These are phyloP conservation scores for Mortierella sp. DNA, from an alignment of 371 early-diverging fungal genomes.

Conservation along the genomic window DNA sequence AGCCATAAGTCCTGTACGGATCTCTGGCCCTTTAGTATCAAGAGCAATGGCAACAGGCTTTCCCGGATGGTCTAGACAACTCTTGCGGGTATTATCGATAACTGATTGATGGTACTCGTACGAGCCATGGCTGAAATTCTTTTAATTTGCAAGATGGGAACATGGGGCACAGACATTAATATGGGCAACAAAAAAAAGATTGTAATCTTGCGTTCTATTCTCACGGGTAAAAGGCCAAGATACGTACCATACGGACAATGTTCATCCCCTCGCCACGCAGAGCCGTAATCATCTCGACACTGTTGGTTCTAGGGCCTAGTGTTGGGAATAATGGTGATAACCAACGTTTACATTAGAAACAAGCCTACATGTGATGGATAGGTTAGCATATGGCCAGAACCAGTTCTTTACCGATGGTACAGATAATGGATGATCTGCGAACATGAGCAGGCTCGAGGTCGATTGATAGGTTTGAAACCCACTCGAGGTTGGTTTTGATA, in stretches of 20 bases:
- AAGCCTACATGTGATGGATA: neutral
- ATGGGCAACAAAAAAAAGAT: neutral
- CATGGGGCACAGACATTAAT: neutral
- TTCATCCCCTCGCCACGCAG: conserved; percentile 94
- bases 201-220: neutral
- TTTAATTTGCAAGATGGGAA: neutral
- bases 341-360: neutral
- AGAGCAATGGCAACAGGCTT: conserved; percentile 87
- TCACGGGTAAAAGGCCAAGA: neutral
- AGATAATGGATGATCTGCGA: conserved; percentile 87
- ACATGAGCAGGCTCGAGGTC: conserved; percentile 69
- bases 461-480: conserved; percentile 79
- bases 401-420: conserved; percentile 78
- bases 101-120: conserved; percentile 92
- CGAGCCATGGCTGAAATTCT: conserved; percentile 93
- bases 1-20: conserved; percentile 83
- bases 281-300: conserved; percentile 83
- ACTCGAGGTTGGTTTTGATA: conserved; percentile 71
- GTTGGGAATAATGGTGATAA: conserved; percentile 14
- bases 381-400: neutral
- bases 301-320: conserved; percentile 78
- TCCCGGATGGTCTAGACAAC: conserved; percentile 63
- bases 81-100: conserved; percentile 81
- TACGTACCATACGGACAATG: conserved; percentile 85
- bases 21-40: conserved; percentile 91